Evolutionary conservation across 2,329 filamentous ascomycete species (phyloP).

Genomic region (Cordyceps farinosa): DNA sequence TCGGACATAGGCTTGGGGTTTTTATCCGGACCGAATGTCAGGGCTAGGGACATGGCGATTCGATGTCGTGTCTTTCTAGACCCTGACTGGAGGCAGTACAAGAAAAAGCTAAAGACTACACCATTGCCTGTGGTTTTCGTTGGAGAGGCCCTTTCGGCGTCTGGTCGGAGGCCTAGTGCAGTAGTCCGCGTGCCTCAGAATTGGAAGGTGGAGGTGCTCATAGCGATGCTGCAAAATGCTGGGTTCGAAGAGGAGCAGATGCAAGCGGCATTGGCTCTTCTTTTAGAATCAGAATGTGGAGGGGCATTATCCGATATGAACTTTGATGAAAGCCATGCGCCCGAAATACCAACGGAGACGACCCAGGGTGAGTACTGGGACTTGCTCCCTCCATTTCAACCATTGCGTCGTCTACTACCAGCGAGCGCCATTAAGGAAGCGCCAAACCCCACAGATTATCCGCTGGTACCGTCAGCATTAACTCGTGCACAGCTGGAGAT

Average conservation of each 20-base stretch:
- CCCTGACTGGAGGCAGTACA: slow-evolving; percentile 25
- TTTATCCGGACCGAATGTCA: slow-evolving; percentile 58
- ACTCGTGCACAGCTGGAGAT: slow-evolving; percentile 63
- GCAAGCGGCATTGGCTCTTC: slow-evolving; percentile 33
- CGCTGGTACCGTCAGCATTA: slow-evolving; percentile 53
- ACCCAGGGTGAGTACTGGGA: neutral
- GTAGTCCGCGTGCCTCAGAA: slow-evolving; percentile 25
- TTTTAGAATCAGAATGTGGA: slow-evolving; percentile 34
- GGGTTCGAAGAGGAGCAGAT: slow-evolving; percentile 31
- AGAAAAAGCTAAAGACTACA: slow-evolving; percentile 14
- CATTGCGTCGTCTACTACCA: neutral
- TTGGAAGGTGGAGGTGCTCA: slow-evolving; percentile 32
- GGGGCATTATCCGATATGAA: slow-evolving; percentile 28
- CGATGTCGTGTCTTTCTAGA: slow-evolving; percentile 35
- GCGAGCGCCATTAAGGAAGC: neutral
- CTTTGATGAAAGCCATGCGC: slow-evolving; percentile 31
- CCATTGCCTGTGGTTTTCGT: neutral
- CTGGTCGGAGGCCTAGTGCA: neutral
- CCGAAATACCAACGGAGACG: neutral
- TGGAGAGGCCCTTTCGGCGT: slow-evolving; percentile 18
- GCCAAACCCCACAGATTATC: slow-evolving; percentile 24
- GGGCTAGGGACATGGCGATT: slow-evolving; percentile 40
- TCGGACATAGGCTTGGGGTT: slow-evolving; percentile 67
- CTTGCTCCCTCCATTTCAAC: neutral
- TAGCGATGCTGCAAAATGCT: slow-evolving; percentile 37